phyloP scores from a whole-genome alignment of 2,329 filamentous ascomycete species.

The Tolypocladium guangdongense region DNA sequence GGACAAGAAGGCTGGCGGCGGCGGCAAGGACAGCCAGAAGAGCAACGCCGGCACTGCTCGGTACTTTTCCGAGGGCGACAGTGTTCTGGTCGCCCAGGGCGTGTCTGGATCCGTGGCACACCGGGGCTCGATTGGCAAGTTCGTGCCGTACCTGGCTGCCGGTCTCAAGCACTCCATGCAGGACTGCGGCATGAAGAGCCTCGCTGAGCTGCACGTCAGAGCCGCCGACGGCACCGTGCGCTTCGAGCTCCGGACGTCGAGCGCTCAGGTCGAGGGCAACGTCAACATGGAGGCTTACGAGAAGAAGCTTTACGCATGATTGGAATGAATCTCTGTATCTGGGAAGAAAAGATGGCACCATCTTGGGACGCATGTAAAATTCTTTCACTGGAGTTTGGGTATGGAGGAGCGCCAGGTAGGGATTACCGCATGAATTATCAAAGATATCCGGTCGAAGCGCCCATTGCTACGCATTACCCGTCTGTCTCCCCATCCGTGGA shows the following conservation, averaged over 20 bases:
- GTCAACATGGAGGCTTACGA: conserved; percentile 98
- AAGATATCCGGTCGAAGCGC: not conserved
- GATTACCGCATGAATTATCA: not conserved
- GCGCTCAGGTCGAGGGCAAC: conserved; percentile 90
- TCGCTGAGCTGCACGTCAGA: conserved; percentile 63
- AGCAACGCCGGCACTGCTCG: conserved; percentile 92
- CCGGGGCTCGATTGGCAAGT: conserved; percentile 80
- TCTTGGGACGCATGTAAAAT: not conserved
- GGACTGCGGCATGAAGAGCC: conserved; percentile 79
- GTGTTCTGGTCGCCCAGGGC: conserved; percentile 90
- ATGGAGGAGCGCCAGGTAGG: conserved; percentile 1
- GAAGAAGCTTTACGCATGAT: conserved; percentile 95
- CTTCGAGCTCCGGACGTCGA: conserved; percentile 90
- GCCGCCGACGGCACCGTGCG: conserved; percentile 67
- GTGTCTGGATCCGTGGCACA: conserved; percentile 80
- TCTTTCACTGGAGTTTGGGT: conserved; percentile 7
- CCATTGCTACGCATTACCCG: not conserved
- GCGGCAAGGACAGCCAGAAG: conserved; percentile 60
- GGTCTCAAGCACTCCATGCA: conserved; percentile 97
- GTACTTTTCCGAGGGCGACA: conserved; percentile 96
- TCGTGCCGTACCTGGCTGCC: conserved; percentile 88
- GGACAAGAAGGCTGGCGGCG: conserved; percentile 85
- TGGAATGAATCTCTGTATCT: not conserved
- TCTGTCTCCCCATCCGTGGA: not conserved
- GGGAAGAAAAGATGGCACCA: not conserved